A percentile compares a stretch with the other conserved stretches of the same genome.
Evolutionary conservation across 345 rosid species (phyloP).

Genomic region (Mercurialis annua): DNA sequence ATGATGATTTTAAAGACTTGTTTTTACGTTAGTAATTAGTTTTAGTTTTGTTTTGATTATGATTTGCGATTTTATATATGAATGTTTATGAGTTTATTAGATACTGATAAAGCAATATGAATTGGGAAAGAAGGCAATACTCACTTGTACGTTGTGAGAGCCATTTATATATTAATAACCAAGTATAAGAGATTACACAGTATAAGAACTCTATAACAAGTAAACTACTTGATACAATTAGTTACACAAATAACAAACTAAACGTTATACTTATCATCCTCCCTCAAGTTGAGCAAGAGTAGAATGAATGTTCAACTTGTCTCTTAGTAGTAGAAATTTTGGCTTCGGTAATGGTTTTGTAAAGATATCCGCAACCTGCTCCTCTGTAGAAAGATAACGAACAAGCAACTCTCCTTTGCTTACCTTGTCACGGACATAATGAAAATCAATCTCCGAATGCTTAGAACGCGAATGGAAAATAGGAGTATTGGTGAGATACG

Average conservation of each 20-base stretch:
- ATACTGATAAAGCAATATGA: too few species aligned
- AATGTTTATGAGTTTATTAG: too few species aligned
- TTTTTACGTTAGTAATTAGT: too few species aligned
- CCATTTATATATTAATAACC: too few species aligned
- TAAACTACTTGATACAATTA: too few species aligned
- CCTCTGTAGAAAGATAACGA: neutral
- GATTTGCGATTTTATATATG: neutral
- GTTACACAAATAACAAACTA: too few species aligned
- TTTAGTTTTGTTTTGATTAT: neutral
- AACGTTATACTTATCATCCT: slow-evolving; percentile 4
- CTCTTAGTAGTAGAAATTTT: neutral
- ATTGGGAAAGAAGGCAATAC: too few species aligned
- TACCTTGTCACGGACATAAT: neutral
- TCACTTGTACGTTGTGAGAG: too few species aligned
- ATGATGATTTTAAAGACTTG: neutral
- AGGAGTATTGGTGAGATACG: neutral
- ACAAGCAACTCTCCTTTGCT: too few species aligned
- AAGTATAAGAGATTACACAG: too few species aligned
- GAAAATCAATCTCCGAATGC: neutral
- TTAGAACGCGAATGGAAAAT: neutral
- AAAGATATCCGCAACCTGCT: neutral
- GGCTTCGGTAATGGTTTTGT: neutral
- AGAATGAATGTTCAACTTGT: neutral
- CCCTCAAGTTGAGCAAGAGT: neutral
- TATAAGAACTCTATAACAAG: too few species aligned